A percentile compares a stretch with the other conserved stretches of the same genome.
Conservation (phyloP, 2,329 filamentous ascomycete genomes). For the Fonsecaea pedrosoi region DNA sequence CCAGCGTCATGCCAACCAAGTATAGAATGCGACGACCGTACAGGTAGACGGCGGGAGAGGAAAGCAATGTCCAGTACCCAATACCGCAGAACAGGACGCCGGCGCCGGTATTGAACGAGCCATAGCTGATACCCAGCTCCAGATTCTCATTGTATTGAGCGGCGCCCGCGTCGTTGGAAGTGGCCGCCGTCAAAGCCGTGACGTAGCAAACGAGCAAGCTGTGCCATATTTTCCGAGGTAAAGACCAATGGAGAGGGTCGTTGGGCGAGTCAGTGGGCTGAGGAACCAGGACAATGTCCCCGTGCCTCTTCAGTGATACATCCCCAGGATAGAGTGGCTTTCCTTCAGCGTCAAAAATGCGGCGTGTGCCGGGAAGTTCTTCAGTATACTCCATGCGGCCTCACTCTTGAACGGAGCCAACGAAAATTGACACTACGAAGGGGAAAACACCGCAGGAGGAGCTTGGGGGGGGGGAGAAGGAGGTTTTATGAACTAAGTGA, state of each 20-base stretch:
- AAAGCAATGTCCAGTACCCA: conserved; percentile 62
- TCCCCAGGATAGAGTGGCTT: conserved; percentile 31
- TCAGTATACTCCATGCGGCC: conserved; percentile 32
- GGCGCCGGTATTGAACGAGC: conserved; percentile 63
- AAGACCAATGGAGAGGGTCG: conserved; percentile 61
- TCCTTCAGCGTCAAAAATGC: conserved; percentile 38
- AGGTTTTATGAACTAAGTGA: conserved; percentile 21
- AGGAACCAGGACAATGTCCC: conserved; percentile 60
- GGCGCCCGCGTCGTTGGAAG: conserved; percentile 62
- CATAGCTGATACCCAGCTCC: conserved; percentile 60
- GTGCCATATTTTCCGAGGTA: conserved; percentile 58
- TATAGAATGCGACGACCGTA: conserved; percentile 64
- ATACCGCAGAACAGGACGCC: conserved; percentile 64
- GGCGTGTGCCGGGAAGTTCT: conserved; percentile 38
- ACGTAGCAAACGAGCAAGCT: conserved; percentile 60
- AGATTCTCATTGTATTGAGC: conserved; percentile 59
- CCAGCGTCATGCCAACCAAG: conserved; percentile 58
- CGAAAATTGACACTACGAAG: not conserved
- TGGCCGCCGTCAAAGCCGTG: conserved; percentile 63
- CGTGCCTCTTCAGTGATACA: conserved; percentile 41
- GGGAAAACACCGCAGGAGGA: not conserved
- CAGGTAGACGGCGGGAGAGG: conserved; percentile 60
- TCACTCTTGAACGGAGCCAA: not conserved
- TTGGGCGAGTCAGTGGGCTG: conserved; percentile 61
- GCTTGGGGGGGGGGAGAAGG: conserved; percentile 13